Conservation (phyloP, 1,284 basidiomycete species). For the Irpex rosettiformis region DNA sequence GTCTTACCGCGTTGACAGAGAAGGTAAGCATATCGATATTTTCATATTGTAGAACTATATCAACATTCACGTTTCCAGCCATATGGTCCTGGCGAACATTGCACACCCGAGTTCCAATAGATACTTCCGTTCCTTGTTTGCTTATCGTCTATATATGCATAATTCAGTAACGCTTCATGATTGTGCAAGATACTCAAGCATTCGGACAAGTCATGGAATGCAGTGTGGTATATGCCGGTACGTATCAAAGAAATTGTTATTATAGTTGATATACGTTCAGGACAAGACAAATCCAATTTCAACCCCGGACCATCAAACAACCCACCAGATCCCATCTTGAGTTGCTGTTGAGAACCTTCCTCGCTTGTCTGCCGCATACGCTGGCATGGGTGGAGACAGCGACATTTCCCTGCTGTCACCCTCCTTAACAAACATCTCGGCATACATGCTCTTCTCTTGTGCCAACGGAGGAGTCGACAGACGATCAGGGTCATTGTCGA, state of each 20-base stretch:
- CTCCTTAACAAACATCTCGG: slow-evolving; percentile 18
- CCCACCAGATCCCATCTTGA: slow-evolving; percentile 25
- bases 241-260: not conserved
- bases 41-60: not conserved
- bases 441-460: slow-evolving; percentile 5
- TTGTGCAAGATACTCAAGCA: not conserved
- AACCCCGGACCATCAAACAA: slow-evolving; percentile 13
- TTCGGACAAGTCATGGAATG: not conserved
- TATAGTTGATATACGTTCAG: not conserved
- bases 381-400: slow-evolving; percentile 23
- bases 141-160: not conserved
- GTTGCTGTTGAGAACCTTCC: slow-evolving; percentile 13
- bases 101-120: slow-evolving; percentile 85
- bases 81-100: slow-evolving; percentile 91
- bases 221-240: not conserved
- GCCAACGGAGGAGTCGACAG: slow-evolving; percentile 4
- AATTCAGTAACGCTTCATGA: not conserved
- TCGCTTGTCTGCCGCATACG: slow-evolving; percentile 15
- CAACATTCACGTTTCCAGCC: slow-evolving; percentile 51
- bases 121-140: slow-evolving; percentile 6
- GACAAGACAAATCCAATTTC: not conserved
- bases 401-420: slow-evolving; percentile 18
- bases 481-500: not conserved
- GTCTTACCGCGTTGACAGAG: slow-evolving; percentile 78
- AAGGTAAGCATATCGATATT: slow-evolving; percentile 49